These are phyloP conservation scores for Penicillium sp. DNA, from an alignment of 2,329 filamentous ascomycete species.

Conservation along the genomic window DNA sequence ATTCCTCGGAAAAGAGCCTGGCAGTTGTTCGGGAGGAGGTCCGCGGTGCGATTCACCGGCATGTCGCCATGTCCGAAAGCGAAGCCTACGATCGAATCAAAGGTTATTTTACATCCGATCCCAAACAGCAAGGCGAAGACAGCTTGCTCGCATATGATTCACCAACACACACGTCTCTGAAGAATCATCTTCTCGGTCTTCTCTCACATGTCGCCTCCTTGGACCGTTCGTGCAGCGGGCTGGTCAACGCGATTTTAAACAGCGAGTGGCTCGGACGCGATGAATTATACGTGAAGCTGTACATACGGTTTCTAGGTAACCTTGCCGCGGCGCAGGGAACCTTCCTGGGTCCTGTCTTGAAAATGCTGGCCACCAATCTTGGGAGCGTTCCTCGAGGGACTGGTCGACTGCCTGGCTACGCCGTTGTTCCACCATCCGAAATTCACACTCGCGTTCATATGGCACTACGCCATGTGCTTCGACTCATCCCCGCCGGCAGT, in stretches of 20 bases:
- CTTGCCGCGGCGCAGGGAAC: conserved; percentile 78
- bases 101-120: conserved; percentile 50
- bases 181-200: conserved; percentile 58
- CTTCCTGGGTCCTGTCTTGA: conserved; percentile 69
- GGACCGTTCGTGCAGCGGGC: conserved; percentile 53
- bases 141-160: conserved; percentile 40
- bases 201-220: conserved; percentile 55
- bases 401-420: conserved; percentile 53
- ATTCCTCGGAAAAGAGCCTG: conserved; percentile 49
- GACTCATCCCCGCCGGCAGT: conserved; percentile 75
- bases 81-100: conserved; percentile 56
- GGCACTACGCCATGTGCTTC: conserved; percentile 69
- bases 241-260: conserved; percentile 57
- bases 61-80: conserved; percentile 51
- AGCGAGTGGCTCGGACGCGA: conserved; percentile 61
- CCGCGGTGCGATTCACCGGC: conserved; percentile 54
- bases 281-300: conserved; percentile 56
- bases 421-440: conserved; percentile 57
- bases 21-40: conserved; percentile 61
- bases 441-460: conserved; percentile 73
- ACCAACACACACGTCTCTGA: conserved; percentile 51
- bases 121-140: conserved; percentile 40
- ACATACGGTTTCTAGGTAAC: conserved; percentile 55
- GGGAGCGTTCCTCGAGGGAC: conserved; percentile 55
- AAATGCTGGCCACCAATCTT: conserved; percentile 78